Evolutionary conservation across 1,284 basidiomycete species (phyloP).

Genomic region (Irpex sp.): DNA sequence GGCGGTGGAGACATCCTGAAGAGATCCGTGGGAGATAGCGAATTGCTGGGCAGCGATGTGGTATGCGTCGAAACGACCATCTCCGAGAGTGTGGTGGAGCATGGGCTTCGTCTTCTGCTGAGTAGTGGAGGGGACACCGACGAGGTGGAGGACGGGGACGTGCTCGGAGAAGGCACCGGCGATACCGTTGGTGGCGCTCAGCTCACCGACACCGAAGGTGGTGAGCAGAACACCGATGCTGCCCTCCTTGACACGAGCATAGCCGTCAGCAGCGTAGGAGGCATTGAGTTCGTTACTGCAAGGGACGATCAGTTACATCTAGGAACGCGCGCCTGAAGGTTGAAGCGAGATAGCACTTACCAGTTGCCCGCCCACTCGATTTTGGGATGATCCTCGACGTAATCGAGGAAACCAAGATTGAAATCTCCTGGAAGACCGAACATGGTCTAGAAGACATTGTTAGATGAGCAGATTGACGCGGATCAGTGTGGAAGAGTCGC

Average conservation of each 20-base stretch:
- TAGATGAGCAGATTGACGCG: neutral
- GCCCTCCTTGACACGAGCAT: slow-evolving; percentile 79
- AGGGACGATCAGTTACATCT: neutral
- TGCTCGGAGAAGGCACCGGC: slow-evolving; percentile 85
- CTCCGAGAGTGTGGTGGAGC: slow-evolving; percentile 86
- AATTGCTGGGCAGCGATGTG: slow-evolving; percentile 75
- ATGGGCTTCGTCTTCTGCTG: slow-evolving; percentile 70
- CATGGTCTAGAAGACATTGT: slow-evolving; percentile 45
- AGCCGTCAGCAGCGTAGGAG: slow-evolving; percentile 92
- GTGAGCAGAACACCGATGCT: slow-evolving; percentile 74
- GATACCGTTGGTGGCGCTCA: slow-evolving; percentile 80
- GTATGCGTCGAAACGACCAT: slow-evolving; percentile 81
- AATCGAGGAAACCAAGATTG: slow-evolving; percentile 84
- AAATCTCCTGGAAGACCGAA: slow-evolving; percentile 94
- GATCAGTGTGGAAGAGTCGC: slow-evolving; percentile 20
- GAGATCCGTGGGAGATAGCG: slow-evolving; percentile 63
- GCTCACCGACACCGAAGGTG: slow-evolving; percentile 91
- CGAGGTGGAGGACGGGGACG: slow-evolving; percentile 90
- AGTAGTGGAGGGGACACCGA: slow-evolving; percentile 77
- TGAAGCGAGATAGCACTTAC: slow-evolving; percentile 30
- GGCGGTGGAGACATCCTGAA: slow-evolving; percentile 53
- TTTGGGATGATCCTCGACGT: slow-evolving; percentile 76
- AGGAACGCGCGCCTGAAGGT: neutral
- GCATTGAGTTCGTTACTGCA: slow-evolving; percentile 83
- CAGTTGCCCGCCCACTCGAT: slow-evolving; percentile 93